Evolutionary conservation across 768 basidiomycete genomes (phyloP), one percentile per base, ranked within the genome.

Genomic region (Pisolithus microcarpus): DNA sequence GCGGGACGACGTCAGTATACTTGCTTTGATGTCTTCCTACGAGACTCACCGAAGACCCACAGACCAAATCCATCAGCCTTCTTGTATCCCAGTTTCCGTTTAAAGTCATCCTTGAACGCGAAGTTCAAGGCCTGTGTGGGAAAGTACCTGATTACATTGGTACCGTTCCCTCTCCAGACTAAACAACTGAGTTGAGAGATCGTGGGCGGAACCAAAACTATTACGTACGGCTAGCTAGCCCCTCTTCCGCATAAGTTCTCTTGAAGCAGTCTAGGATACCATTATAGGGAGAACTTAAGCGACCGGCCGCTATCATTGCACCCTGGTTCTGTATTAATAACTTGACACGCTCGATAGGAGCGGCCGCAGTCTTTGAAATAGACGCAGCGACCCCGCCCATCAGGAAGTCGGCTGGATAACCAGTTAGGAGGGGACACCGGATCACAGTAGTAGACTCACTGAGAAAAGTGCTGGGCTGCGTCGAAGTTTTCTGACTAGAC

Each of bases 91-190:
- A 75, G 61, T 49, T 62, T 60, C 40, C 61, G 54, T 58, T 75
- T 75, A 58, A 66, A 74, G 18, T 56, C 61, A 54, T 75, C 74
- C 61, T 74, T 72, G 70, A 74, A 73, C n/a, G 73, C 73, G 51
- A 75, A 75, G 61, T 75, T 75, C 45, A 75, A 58, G 0, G 73
- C 73, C 54, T 75, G 73, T 0, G 74, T 75, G 13, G 72, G 74
- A 60, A 75, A 75, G 65, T 75, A 75, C 46, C 73, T 68, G 48
- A 74, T 54, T 30, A 74, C 62, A 47, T 74, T 74, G 50, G 74
- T 68, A 38, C 70, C 67, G 49, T 74, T 74, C 24, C 74, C 72
- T 36, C 73, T 71, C 74, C 73, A 75, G 56, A 73, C 72, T 67
- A 54, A 36, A 8, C 47, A 6, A 19, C 49, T 62, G 44, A 61